Conservation (phyloP, 805 yeast genomes). For the Lachancea sp. region DNA sequence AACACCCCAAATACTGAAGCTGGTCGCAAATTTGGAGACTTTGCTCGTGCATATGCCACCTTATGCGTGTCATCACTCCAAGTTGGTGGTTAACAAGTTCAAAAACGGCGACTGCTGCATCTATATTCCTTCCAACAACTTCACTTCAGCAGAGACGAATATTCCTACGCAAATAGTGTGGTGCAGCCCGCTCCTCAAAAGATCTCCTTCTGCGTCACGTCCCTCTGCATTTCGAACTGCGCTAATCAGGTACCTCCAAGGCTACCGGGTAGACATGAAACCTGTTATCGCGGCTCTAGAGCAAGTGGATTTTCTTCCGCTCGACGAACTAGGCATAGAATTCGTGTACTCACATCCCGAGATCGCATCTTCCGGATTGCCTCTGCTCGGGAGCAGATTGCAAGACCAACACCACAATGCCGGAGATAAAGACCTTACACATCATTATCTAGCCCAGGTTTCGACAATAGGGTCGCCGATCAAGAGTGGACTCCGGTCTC, state of each 20-base stretch:
- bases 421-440: constrained; percentile 6
- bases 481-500: constrained; percentile 7
- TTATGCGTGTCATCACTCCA: constrained; percentile 55
- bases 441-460: constrained; percentile 31
- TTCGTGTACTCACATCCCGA: constrained; percentile 50
- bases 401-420: constrained; percentile 23
- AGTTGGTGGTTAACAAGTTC: constrained; percentile 56
- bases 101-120: constrained; percentile 42
- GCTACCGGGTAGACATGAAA: constrained; percentile 31
- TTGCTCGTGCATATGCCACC: constrained; percentile 32
- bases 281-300: constrained; percentile 24
- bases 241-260: constrained; percentile 39
- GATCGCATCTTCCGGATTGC: constrained; percentile 22
- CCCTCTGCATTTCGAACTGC: constrained; percentile 39
- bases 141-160: constrained; percentile 47
- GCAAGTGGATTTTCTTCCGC: constrained; percentile 38
- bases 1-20: constrained; percentile 6
- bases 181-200: constrained; percentile 45
- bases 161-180: constrained; percentile 62
- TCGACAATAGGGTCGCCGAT: constrained; percentile 30
- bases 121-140: constrained; percentile 54
- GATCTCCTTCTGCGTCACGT: not conserved
- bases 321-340: constrained; percentile 38
- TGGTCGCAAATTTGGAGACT: constrained; percentile 2
- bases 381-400: constrained; percentile 12